phyloP scores from a whole-genome alignment of 1,284 basidiomycete species.

The Cutaneotrichosporon arboriforme region DNA sequence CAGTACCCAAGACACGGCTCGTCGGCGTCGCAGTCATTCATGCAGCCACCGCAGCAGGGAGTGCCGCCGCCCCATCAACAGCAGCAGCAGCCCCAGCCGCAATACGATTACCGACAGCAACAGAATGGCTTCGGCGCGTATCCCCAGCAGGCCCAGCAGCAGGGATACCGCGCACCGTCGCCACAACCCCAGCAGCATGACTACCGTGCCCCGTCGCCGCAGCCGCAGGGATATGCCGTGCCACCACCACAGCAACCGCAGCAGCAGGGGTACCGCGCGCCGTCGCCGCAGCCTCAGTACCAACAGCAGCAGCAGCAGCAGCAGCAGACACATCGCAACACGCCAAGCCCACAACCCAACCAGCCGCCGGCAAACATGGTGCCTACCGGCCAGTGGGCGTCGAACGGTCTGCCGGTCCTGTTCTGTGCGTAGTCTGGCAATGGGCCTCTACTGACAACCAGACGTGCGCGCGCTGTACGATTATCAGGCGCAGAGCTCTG shows the following conservation, averaged over 20 bases:
- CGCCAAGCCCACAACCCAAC: conserved; percentile 39
- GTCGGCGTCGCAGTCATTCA: too few relatives aligned
- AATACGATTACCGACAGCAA: conserved; percentile 13
- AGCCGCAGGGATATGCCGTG: conserved; percentile 17
- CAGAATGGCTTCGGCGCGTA: not conserved
- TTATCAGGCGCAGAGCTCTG: conserved; percentile 65
- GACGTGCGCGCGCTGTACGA: conserved; percentile 86
- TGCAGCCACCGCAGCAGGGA: not conserved
- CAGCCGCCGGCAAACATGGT: conserved; percentile 36
- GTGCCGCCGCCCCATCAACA: not conserved
- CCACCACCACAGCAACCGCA: conserved; percentile 15
- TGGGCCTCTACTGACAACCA: conserved; percentile 15
- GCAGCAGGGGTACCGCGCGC: conserved; percentile 4
- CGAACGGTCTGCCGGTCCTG: conserved; percentile 42
- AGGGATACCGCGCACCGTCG: conserved; percentile 5
- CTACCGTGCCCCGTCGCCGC: conserved; percentile 13
- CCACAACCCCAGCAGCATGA: conserved; percentile 10
- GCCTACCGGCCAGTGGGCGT: conserved; percentile 47
- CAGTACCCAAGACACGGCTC: conserved; percentile 3
- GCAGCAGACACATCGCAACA: conserved; percentile 19
- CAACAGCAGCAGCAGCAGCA: conserved; percentile 15
- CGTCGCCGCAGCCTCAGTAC: conserved; percentile 1
- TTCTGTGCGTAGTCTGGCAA: conserved; percentile 45
- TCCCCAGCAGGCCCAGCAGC: not conserved
- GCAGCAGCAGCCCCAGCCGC: conserved; percentile 9